phyloP scores from a whole-genome alignment of 768 basidiomycete genomes.

The Clavulina sp. region DNA sequence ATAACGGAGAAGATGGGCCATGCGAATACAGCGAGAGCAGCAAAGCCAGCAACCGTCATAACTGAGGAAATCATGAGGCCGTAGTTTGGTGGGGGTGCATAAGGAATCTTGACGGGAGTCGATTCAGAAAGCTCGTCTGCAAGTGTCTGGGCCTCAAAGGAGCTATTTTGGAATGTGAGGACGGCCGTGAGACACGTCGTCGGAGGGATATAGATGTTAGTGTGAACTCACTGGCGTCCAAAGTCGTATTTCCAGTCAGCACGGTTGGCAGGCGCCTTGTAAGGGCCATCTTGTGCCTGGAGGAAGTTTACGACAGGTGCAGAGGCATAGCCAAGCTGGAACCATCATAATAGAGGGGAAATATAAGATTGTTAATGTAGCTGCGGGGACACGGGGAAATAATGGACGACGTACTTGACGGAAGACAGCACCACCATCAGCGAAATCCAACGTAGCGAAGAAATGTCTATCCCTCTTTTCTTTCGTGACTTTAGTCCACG shows the following conservation, averaged over 20 bases:
- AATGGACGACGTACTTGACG: constrained; percentile 41
- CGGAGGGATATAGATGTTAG: background rate
- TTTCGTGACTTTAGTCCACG: constrained; percentile 52
- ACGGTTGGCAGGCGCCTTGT: constrained; percentile 35
- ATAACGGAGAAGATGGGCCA: constrained; percentile 35
- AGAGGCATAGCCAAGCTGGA: constrained; percentile 63
- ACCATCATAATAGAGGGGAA: background rate
- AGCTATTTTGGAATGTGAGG: constrained; percentile 29
- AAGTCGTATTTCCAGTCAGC: constrained; percentile 60
- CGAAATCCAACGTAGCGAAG: constrained; percentile 85
- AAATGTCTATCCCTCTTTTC: constrained; percentile 65
- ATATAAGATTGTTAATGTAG: background rate
- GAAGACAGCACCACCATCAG: constrained; percentile 56
- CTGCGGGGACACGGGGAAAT: background rate
- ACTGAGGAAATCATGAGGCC: constrained; percentile 32
- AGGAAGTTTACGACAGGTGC: constrained; percentile 75
- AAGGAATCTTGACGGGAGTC: constrained; percentile 69
- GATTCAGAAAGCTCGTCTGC: constrained; percentile 55
- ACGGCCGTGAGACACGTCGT: background rate
- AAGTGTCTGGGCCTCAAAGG: constrained; percentile 63
- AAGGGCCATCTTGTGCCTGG: constrained; percentile 50
- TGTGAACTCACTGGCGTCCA: constrained; percentile 20
- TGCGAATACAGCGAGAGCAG: constrained; percentile 33
- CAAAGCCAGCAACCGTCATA: constrained; percentile 29
- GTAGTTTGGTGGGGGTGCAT: constrained; percentile 43